Percentiles rank a stretch among this genome's conserved stretches.
phyloP scores from a whole-genome alignment of 441 rosid genomes.

The Pelargonium citronellum region DNA sequence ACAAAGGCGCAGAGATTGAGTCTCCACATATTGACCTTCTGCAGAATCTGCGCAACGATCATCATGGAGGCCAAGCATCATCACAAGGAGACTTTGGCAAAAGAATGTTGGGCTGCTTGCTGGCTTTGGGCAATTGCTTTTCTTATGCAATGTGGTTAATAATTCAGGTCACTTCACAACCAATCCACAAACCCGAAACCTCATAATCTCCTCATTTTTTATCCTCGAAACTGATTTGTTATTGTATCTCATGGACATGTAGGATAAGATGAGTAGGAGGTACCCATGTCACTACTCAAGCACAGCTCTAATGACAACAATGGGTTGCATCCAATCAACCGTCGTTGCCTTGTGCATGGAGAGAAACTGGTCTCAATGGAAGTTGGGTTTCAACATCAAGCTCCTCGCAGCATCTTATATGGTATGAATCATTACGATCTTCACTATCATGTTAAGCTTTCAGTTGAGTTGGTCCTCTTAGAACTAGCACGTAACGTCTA shows the following conservation, averaged over 20 bases:
- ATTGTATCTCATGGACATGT: background rate
- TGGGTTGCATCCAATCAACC: slow-evolving; percentile 31
- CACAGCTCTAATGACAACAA: slow-evolving; percentile 27
- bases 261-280: slow-evolving; percentile 37
- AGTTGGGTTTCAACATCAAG: slow-evolving; percentile 34
- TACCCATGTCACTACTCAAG: slow-evolving; percentile 30
- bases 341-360: slow-evolving; percentile 30
- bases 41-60: background rate
- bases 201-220: background rate
- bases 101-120: background rate
- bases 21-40: background rate
- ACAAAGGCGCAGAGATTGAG: slow-evolving; percentile 19
- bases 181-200: background rate
- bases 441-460: no score
- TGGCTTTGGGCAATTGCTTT: slow-evolving; percentile 16
- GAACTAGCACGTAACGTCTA: background rate
- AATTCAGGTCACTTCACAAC: slow-evolving; percentile 8
- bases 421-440: slow-evolving; percentile 16
- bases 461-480: no score
- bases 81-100: background rate
- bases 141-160: slow-evolving; percentile 17
- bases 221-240: background rate
- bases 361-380: slow-evolving; percentile 33
- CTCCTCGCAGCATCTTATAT: slow-evolving; percentile 32
- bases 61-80: background rate